A percentile compares a stretch with the other conserved stretches of the same genome.
Conservation (phyloP, 345 rosid species). For the Noccaea caerulescens region DNA sequence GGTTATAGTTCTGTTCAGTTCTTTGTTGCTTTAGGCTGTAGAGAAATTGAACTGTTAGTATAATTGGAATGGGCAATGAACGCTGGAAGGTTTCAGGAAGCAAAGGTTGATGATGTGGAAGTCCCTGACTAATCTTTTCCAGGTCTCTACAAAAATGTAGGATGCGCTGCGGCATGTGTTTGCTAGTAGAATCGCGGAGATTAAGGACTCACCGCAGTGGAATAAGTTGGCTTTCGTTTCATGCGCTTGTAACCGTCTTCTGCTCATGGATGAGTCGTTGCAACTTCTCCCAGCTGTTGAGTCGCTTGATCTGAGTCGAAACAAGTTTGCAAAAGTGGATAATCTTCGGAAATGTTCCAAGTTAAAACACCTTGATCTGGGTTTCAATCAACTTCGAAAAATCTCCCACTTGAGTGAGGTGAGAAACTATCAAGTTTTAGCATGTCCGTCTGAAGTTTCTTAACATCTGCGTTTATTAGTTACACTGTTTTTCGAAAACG, state of each 20-base stretch:
- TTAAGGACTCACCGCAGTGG: conserved; percentile 88
- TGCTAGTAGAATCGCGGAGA: conserved; percentile 91
- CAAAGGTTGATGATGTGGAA: conserved; percentile 36
- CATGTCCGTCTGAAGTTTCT: conserved; percentile 23
- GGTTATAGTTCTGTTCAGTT: conserved; percentile 27
- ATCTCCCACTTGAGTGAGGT: conserved; percentile 80
- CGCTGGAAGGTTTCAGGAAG: conserved; percentile 32
- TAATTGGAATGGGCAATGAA: conserved; percentile 38
- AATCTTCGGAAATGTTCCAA: conserved; percentile 79
- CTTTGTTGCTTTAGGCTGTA: conserved; percentile 32
- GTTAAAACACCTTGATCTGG: conserved; percentile 92
- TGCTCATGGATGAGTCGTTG: conserved; percentile 96
- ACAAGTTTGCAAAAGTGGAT: conserved; percentile 89
- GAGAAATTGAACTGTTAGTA: conserved; percentile 40
- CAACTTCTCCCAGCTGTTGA: conserved; percentile 96
- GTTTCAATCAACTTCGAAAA: conserved; percentile 83
- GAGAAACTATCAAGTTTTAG: conserved; percentile 30
- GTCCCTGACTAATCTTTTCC: conserved; percentile 28
- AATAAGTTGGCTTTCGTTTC: conserved; percentile 84
- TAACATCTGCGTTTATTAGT: conserved; percentile 12
- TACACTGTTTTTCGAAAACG: background rate
- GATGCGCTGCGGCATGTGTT: conserved; percentile 94
- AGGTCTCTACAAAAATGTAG: conserved; percentile 47
- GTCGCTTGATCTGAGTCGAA: conserved; percentile 95
- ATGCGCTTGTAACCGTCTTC: conserved; percentile 77